These are phyloP conservation scores for Phytophthora cryptogea DNA, from an alignment of 352 stramenopile genomes.

Conservation along the genomic window DNA sequence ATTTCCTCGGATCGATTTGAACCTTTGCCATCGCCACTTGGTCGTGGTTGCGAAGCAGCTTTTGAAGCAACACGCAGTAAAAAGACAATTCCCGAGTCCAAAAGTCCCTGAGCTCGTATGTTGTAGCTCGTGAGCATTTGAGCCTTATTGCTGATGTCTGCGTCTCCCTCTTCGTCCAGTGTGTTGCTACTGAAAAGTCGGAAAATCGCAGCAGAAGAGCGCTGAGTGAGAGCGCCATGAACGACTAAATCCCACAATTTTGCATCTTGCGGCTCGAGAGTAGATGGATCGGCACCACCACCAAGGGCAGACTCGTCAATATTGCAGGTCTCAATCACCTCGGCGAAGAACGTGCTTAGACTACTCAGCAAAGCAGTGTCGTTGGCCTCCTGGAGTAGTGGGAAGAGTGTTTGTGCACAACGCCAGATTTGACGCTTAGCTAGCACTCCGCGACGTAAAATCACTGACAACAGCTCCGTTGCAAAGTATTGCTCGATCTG, in stretches of 20 bases:
- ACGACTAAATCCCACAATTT: conserved; percentile 59
- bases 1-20: conserved; percentile 29
- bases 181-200: conserved; percentile 49
- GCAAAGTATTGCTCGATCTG: conserved; percentile 67
- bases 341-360: conserved; percentile 65
- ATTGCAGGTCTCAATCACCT: conserved; percentile 61
- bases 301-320: conserved; percentile 44
- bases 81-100: conserved; percentile 69
- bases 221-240: conserved; percentile 43
- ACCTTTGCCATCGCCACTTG: conserved; percentile 1
- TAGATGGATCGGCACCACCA: conserved; percentile 6
- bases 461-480: conserved; percentile 64
- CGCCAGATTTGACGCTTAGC: conserved; percentile 55
- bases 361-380: conserved; percentile 57
- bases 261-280: conserved; percentile 27
- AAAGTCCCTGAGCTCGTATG: conserved; percentile 62
- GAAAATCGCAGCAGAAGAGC: conserved; percentile 42
- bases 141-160: conserved; percentile 29
- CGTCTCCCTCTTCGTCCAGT: conserved; percentile 13
- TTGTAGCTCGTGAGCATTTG: conserved; percentile 73
- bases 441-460: conserved; percentile 59
- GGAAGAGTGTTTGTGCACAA: conserved; percentile 51
- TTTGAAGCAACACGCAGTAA: conserved; percentile 68
- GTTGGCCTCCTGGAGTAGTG: conserved; percentile 36
- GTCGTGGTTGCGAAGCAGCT: conserved; percentile 33